A percentile compares a stretch with the other conserved stretches of the same genome.
Conservation (phyloP, 2,329 filamentous ascomycete genomes). For the Trichoderma semiorbis region DNA sequence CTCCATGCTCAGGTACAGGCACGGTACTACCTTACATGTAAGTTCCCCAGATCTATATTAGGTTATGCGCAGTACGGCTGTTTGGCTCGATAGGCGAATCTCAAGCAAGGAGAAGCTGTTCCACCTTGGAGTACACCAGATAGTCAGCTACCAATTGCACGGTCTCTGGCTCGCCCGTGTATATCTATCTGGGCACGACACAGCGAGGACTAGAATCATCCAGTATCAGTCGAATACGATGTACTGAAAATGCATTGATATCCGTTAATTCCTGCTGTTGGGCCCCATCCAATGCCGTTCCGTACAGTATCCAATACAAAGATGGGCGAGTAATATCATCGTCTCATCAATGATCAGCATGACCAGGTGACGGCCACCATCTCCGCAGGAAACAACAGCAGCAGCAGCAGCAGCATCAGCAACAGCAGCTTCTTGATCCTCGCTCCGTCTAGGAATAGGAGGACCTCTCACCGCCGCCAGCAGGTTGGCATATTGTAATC, state of each 20-base stretch:
- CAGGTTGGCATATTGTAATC: not conserved
- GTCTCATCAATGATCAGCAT: constrained; percentile 10
- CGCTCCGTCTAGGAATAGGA: constrained; percentile 1
- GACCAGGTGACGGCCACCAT: not conserved
- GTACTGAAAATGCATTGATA: not conserved
- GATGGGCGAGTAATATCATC: not conserved
- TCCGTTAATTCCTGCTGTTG: not conserved
- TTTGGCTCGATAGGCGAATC: constrained; percentile 13
- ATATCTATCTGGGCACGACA: not conserved
- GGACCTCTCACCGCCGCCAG: constrained; percentile 4
- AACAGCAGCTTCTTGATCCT: not conserved
- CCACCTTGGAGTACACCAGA: not conserved
- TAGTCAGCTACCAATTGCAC: not conserved
- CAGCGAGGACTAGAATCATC: not conserved
- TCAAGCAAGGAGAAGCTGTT: not conserved
- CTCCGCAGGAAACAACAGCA: not conserved
- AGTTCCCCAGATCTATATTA: constrained; percentile 14
- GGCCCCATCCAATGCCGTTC: not conserved
- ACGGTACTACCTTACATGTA: not conserved
- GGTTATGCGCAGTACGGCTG: not conserved
- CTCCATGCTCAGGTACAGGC: not conserved
- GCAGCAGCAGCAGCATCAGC: not conserved
- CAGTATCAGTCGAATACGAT: not conserved
- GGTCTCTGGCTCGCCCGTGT: not conserved
- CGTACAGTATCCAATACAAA: not conserved